Evolutionary conservation across 1,284 basidiomycete genomes (phyloP).

Genomic region (Coniferiporia weirii): DNA sequence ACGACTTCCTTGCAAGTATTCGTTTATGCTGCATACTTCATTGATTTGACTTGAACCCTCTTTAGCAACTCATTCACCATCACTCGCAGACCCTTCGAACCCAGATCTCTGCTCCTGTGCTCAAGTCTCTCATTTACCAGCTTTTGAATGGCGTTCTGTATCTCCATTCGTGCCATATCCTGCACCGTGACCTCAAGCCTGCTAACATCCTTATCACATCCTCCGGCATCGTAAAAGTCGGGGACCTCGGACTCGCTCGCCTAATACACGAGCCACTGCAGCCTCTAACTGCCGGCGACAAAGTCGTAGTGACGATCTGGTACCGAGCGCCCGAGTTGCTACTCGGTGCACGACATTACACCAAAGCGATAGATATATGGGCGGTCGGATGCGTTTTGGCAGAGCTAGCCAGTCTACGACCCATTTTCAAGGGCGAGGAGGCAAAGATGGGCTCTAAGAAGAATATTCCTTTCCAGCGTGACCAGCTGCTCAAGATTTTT

Average conservation of each 20-base stretch:
- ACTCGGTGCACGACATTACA: slow-evolving; percentile 94
- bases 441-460: slow-evolving; percentile 93
- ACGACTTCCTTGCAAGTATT: slow-evolving; percentile 84
- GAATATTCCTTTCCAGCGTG: slow-evolving; percentile 90
- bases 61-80: slow-evolving; percentile 95
- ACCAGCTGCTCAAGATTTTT: slow-evolving; percentile 92
- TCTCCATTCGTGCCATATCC: slow-evolving; percentile 91
- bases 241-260: slow-evolving; percentile 92
- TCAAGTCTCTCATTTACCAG: slow-evolving; percentile 94
- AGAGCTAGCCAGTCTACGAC: slow-evolving; percentile 86
- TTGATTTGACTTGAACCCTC: slow-evolving; percentile 2
- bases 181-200: slow-evolving; percentile 96
- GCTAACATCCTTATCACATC: slow-evolving; percentile 97
- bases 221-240: slow-evolving; percentile 91
- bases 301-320: slow-evolving; percentile 99
- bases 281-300: slow-evolving; percentile 85
- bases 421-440: slow-evolving; percentile 99
- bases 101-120: slow-evolving; percentile 68
- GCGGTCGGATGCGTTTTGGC: slow-evolving; percentile 97
- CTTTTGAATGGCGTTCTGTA: slow-evolving; percentile 95
- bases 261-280: slow-evolving; percentile 83
- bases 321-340: slow-evolving; percentile 95
- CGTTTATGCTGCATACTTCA: neutral
- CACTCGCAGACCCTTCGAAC: slow-evolving; percentile 85
- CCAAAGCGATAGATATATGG: slow-evolving; percentile 94